Evolutionary conservation across 768 basidiomycete genomes (phyloP), one percentile per base, ranked within the genome.

Genomic region (Phylloporus sp.): DNA sequence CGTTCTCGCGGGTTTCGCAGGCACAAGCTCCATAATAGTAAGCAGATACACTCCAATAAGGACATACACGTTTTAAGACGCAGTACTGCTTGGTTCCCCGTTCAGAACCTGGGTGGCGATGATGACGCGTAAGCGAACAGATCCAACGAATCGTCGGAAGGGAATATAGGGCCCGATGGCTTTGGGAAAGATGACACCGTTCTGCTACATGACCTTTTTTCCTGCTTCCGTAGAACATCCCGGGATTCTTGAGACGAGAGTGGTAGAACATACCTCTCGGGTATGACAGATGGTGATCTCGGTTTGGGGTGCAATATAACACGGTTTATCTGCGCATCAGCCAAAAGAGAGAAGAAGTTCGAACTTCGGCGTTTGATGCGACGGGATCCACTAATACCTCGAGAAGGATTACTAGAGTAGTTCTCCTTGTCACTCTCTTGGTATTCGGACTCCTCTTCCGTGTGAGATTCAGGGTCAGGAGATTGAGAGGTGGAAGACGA

Each of bases 91-190:
- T 32, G 18, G 31, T 7, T 16, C 41, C 46, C 31, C 9, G 48
- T 50, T 61, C 43, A 69, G 51, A 18, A 53, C 40, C 58, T 60
- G 9, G 43, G 23, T 2, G 70, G 64, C 0, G 73, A 71, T 16
- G 69, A 70, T 38, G 59, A 63, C 26, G 59, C 50, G 54, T 62
- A 70, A 18, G 75, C 70, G 60, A 81, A 80, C 50, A 81, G 63
- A 64, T 81, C 70, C 56, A 81, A 62, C 6, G 72, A 72, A 55
- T 81, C 80, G 45, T 81, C 79, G 11, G 80, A 81, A 38, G 58
- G 48, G 15, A 59, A 49, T 44, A 66, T 42, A 54, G 45, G 40
- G 44, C 40, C 24, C n/a, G 49, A 27, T 3, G 48, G n/a, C 15
- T 29, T 39, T 18, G 32, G 43, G 9, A 43, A 39, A 9, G 31